Percentiles rank a stretch among this genome's conserved stretches.
Conservation (phyloP, 306 rosid species). For the Mimosa bimucronata region DNA sequence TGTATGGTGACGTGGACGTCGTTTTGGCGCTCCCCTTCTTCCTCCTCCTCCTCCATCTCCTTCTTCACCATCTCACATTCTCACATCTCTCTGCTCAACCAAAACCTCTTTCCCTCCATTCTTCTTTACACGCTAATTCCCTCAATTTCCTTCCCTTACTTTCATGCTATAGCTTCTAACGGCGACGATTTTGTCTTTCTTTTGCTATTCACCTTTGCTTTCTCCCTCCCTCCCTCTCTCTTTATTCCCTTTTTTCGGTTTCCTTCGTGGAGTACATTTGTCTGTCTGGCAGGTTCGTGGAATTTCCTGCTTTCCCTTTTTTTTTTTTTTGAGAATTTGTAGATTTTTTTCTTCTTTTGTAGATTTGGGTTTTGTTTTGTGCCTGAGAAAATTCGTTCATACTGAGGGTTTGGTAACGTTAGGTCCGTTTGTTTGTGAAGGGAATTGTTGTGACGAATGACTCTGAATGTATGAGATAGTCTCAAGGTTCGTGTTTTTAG, state of each 20-base stretch:
- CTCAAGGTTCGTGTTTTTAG: conserved; percentile 22
- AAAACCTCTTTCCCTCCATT: conserved; percentile 25
- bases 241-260: background rate
- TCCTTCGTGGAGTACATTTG: conserved; percentile 8
- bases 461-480: conserved; percentile 23
- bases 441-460: conserved; percentile 12
- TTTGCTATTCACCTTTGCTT: background rate
- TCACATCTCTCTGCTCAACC: conserved; percentile 24
- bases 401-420: background rate
- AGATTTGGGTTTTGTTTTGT: conserved; percentile 28
- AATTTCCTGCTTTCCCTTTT: conserved; percentile 23
- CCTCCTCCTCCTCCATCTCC: conserved; percentile 18
- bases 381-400: conserved; percentile 33
- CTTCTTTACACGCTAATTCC: too few relatives aligned
- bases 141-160: background rate
- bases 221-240: background rate
- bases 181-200: background rate
- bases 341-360: conserved; percentile 22
- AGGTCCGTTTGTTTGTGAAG: background rate
- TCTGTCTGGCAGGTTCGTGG: conserved; percentile 47
- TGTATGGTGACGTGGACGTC: conserved; percentile 82
- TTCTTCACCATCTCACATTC: conserved; percentile 14
- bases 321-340: background rate
- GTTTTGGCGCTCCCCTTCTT: conserved; percentile 58
- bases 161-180: conserved; percentile 18